phyloP scores from a whole-genome alignment of 257 asterid genomes.

The Solanum bukasovii region DNA sequence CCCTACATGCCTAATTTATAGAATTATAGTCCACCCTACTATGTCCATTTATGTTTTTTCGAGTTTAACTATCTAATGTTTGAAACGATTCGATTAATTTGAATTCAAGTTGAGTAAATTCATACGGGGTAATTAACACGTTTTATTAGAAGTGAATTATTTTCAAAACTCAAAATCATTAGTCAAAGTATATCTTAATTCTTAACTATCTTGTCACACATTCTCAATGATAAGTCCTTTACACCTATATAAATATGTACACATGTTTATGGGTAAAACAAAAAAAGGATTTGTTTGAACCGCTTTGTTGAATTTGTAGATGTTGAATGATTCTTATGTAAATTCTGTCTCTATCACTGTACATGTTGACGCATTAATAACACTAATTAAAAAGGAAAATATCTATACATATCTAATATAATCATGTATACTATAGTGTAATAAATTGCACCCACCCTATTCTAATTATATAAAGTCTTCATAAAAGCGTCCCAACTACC shows the following conservation, averaged over 20 bases:
- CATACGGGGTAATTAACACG: background rate
- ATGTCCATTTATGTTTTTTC: background rate
- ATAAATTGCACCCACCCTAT: background rate
- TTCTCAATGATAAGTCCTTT: background rate
- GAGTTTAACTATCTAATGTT: background rate
- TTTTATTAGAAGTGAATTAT: background rate
- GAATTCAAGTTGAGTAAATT: background rate
- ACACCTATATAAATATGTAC: background rate
- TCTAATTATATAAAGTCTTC: background rate
- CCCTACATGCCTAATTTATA: background rate
- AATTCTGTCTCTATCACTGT: background rate
- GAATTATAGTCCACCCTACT: background rate
- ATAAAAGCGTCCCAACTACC: conserved; percentile 34
- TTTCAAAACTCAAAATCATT: background rate
- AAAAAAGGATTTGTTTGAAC: background rate
- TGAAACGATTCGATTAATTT: background rate
- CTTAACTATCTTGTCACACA: background rate
- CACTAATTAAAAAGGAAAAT: background rate
- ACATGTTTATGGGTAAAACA: background rate
- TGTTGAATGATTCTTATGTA: background rate
- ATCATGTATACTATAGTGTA: background rate
- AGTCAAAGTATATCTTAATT: background rate
- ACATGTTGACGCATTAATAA: background rate
- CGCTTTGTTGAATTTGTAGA: background rate
- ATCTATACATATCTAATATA: background rate